Percentiles rank a stretch among this genome's conserved stretches.
phyloP scores from a whole-genome alignment of 306 rosid genomes.

The Castanospermum australe region DNA sequence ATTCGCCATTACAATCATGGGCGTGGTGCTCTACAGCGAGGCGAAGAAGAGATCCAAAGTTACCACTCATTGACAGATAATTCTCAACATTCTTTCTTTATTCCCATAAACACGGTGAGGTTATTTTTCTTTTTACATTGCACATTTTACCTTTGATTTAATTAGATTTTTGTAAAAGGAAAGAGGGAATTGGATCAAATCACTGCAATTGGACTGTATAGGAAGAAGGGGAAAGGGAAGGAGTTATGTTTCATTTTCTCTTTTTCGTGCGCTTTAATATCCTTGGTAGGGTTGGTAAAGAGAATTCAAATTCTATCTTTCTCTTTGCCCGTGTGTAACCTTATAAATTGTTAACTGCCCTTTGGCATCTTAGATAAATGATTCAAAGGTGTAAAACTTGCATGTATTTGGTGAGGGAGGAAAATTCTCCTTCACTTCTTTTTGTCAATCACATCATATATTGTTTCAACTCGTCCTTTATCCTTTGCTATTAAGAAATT shows the following conservation, averaged over 20 bases:
- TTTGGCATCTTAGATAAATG: background rate
- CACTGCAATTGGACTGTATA: slow-evolving; percentile 33
- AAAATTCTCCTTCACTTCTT: slow-evolving; percentile 1
- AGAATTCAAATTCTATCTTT: background rate
- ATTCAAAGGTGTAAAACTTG: background rate
- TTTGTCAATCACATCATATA: background rate
- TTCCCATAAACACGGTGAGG: background rate
- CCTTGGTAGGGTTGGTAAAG: slow-evolving; percentile 8
- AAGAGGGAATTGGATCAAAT: slow-evolving; percentile 18
- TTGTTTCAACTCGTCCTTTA: slow-evolving; percentile 3
- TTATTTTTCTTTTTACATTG: background rate
- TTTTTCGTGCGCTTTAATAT: background rate
- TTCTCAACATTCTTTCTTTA: background rate
- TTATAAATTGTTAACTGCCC: background rate
- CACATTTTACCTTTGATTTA: slow-evolving; percentile 15
- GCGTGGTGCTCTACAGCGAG: slow-evolving; percentile 90
- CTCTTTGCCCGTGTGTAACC: background rate
- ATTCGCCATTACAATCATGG: slow-evolving; percentile 77
- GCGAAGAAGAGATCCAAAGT: slow-evolving; percentile 86
- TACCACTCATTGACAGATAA: slow-evolving; percentile 41
- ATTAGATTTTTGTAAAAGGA: background rate
- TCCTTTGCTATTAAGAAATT: background rate
- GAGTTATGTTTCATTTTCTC: slow-evolving; percentile 5
- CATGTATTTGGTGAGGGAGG: background rate
- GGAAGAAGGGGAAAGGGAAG: slow-evolving; percentile 11